Percentiles rank a stretch among this genome's conserved stretches.
phyloP scores from a whole-genome alignment of 2,329 filamentous ascomycete genomes.

The Fusarium abutilonis region DNA sequence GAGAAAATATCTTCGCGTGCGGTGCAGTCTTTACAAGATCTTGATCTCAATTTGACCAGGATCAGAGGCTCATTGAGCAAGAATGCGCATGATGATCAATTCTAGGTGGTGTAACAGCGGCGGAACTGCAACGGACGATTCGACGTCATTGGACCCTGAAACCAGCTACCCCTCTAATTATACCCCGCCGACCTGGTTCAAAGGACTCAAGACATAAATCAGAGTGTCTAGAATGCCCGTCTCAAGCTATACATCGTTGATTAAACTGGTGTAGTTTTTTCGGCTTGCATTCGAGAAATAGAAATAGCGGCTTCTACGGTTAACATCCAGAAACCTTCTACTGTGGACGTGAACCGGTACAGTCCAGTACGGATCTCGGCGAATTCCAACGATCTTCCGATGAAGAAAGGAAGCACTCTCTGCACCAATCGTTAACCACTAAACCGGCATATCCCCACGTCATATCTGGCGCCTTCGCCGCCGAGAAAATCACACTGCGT shows the following conservation, averaged over 20 bases:
- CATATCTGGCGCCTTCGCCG: conserved; percentile 24
- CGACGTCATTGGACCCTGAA: conserved; percentile 30
- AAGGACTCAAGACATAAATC: neutral
- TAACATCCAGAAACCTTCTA: neutral
- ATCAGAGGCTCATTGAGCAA: conserved; percentile 27
- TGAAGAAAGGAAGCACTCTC: conserved; percentile 3
- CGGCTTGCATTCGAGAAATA: no score
- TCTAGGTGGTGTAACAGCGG: conserved; percentile 22
- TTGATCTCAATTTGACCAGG: neutral
- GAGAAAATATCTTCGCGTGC: neutral
- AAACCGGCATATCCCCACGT: conserved; percentile 25
- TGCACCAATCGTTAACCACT: conserved; percentile 24
- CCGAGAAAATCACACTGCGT: conserved; percentile 14
- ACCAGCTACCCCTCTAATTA: conserved; percentile 30
- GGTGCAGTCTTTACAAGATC: neutral
- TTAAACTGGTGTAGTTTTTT: no score
- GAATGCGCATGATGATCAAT: conserved; percentile 35
- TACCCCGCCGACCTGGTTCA: conserved; percentile 22
- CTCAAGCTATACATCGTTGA: no score
- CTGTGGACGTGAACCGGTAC: neutral
- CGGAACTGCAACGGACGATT: conserved; percentile 6
- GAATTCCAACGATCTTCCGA: conserved; percentile 14
- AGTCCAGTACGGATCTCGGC: conserved; percentile 30
- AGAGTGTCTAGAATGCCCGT: no score
- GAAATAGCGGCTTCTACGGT: no score